Evolutionary conservation across 2,329 filamentous ascomycete species (phyloP), one percentile per base, ranked within the genome.

Genomic region (Eurotiales sp.): DNA sequence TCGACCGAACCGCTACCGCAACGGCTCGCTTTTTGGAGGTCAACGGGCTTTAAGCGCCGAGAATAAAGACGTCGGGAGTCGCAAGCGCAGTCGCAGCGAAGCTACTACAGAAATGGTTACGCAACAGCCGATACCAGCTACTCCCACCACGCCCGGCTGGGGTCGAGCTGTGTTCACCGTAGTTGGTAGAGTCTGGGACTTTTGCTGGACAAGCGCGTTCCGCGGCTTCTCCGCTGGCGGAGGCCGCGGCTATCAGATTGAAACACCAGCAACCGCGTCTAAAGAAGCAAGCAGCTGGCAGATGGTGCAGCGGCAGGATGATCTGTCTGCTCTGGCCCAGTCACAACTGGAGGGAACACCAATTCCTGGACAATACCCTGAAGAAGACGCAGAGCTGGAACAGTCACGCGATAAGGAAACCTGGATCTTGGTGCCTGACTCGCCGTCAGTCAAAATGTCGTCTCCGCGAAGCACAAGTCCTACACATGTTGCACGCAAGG

Each of bases 191-290:
- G 83, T 95, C 0, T 90, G 89, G 80, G 82, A 90, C 59, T 93
- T 96, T 61, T 96, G 91, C 73, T 88, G 77, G 66, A 68, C 74
- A 3, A 74, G 65, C 21, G 82, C 87, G 0, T 95, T 96, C 63
- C 80, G 81, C 50, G 91, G 91, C 0, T 96, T 96, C 67, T 85
- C 91, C 55, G 90, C 91, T 11, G 92, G 91, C 7, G 89, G 87
- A 3, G 92, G 91, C 8, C 77, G 76, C 11, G 22, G 29, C 39
- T 53, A 54, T 84, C 83, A 22, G 95, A 91, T 62, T 73, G 79
- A 6, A 72, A 88, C 58, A 65, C 75, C 22, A 53, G 65, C 46
- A 63, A 45, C 54, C 46, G 45, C 54, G 23, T 55, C 54, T 8
- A 52, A 61, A 4, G 58, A 63, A 37, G 47, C 63, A 44, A 66